These are phyloP conservation scores for Ascochyta lentis DNA, from an alignment of 2,329 filamentous ascomycete genomes.

Conservation along the genomic window DNA sequence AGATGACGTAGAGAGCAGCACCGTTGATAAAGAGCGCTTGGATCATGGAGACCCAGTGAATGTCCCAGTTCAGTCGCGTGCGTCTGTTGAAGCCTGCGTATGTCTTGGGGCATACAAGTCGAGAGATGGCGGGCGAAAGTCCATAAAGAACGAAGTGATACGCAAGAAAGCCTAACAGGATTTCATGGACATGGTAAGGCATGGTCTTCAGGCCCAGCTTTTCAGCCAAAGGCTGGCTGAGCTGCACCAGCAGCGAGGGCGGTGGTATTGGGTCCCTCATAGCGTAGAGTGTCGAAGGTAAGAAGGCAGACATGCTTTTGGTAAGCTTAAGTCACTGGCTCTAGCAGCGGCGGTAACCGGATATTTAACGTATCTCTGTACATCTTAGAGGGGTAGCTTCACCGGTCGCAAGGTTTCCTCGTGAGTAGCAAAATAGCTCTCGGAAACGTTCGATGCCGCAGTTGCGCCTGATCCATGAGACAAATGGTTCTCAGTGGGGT, in stretches of 20 bases:
- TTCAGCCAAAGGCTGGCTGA: constrained; percentile 70
- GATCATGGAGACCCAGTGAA: constrained; percentile 82
- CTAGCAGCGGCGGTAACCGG: constrained; percentile 10
- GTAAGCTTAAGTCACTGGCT: constrained; percentile 11
- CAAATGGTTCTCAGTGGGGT: constrained; percentile 14
- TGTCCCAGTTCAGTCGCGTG: constrained; percentile 80
- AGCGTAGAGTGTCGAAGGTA: constrained; percentile 33
- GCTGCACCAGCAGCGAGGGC: constrained; percentile 62
- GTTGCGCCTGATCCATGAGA: constrained; percentile 16
- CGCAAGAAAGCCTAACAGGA: constrained; percentile 68
- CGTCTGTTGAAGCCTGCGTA: constrained; percentile 68
- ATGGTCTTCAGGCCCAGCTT: constrained; percentile 68
- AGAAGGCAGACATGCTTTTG: constrained; percentile 27
- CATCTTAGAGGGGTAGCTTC: neutral
- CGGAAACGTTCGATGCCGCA: constrained; percentile 22
- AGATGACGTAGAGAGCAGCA: constrained; percentile 75
- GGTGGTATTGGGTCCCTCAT: constrained; percentile 77
- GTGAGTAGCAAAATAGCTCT: constrained; percentile 11
- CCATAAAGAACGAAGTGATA: constrained; percentile 73
- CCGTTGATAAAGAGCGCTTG: constrained; percentile 75
- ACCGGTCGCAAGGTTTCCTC: constrained; percentile 12
- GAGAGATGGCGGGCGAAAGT: constrained; percentile 72
- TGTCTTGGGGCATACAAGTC: constrained; percentile 64
- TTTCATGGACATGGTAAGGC: constrained; percentile 79
- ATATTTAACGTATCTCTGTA: constrained; percentile 15